phyloP scores from a whole-genome alignment of 139 green algal genomes.

The Tetraselmis striata region DNA sequence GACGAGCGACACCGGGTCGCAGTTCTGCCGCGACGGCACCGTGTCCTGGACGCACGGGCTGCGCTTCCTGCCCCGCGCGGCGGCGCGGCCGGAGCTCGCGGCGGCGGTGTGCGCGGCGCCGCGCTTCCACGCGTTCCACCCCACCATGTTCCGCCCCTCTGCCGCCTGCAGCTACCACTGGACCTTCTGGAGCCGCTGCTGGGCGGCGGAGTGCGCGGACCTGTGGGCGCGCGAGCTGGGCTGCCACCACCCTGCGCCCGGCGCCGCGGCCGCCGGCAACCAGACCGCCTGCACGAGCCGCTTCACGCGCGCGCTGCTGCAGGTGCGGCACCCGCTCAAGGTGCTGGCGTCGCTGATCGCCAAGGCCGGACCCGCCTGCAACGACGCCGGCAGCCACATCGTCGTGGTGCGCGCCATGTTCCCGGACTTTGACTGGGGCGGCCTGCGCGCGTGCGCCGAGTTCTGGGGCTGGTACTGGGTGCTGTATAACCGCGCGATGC shows the following conservation, averaged over 20 bases:
- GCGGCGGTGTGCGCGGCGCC: not conserved
- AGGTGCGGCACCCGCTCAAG: constrained; percentile 6
- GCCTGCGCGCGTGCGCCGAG: not conserved
- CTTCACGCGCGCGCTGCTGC: constrained; percentile 2
- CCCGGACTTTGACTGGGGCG: not conserved
- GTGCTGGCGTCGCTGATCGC: not conserved
- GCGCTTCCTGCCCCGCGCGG: constrained; percentile 1
- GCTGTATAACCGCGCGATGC: constrained; percentile 8
- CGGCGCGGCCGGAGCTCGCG: not conserved
- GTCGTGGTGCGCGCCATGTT: not conserved
- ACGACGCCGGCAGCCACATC: not conserved
- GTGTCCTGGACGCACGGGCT: constrained; percentile 14
- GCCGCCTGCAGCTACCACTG: not conserved
- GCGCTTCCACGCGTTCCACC: not conserved
- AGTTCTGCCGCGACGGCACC: constrained; percentile 8
- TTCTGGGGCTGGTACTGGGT: not conserved
- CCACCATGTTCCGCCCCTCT: not conserved
- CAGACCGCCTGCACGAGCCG: not conserved
- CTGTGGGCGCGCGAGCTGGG: not conserved
- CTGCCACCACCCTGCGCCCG: not conserved
- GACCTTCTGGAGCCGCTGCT: constrained; percentile 2
- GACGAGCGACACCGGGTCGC: not conserved
- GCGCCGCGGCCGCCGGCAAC: not conserved
- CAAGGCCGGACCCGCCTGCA: not conserved
- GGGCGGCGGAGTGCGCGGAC: not conserved